phyloP scores from a whole-genome alignment of 2,329 filamentous ascomycete genomes.

The Ophiocordyceps polyrhachis-furcata region DNA sequence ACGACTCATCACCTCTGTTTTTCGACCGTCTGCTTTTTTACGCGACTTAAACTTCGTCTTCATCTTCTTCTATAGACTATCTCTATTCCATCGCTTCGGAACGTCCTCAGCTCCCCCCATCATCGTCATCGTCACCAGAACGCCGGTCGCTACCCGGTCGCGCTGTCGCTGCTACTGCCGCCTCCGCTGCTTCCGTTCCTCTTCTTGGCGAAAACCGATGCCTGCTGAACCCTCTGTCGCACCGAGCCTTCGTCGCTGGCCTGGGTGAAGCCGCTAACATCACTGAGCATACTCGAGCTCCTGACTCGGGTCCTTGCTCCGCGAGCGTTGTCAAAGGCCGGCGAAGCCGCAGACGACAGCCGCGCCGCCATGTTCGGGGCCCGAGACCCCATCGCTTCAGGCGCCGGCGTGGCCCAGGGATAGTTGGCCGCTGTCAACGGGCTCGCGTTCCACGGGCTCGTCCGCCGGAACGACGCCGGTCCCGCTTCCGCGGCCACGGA shows the following conservation, averaged over 20 bases:
- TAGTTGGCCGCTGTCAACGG: constrained; percentile 16
- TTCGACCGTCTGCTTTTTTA: too few relatives aligned
- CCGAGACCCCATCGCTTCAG: constrained; percentile 13
- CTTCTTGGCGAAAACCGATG: constrained; percentile 1
- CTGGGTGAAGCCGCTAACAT: constrained; percentile 48
- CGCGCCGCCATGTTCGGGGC: constrained; percentile 14
- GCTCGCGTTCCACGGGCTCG: constrained; percentile 16
- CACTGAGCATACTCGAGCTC: constrained; percentile 48
- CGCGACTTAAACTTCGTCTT: too few relatives aligned
- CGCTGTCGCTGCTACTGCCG: constrained; percentile 27
- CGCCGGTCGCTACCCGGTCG: constrained; percentile 15
- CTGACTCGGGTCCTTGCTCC: constrained; percentile 30
- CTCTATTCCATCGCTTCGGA: too few relatives aligned
- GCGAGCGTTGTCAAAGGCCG: constrained; percentile 14
- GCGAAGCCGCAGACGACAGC: constrained; percentile 19
- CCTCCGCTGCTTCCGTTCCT: constrained; percentile 14
- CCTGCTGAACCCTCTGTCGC: constrained; percentile 1
- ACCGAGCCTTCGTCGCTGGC: constrained; percentile 32
- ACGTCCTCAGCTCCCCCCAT: not conserved
- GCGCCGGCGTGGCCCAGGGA: constrained; percentile 17
- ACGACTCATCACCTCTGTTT: too few relatives aligned
- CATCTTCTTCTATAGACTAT: too few relatives aligned
- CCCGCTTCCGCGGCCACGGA: constrained; percentile 5
- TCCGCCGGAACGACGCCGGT: constrained; percentile 6
- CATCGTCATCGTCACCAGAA: not conserved